Percentiles rank a stretch among this genome's conserved stretches.
phyloP scores from a whole-genome alignment of 192 early-diverging fungal genomes.

The Obelidium mucronatum region DNA sequence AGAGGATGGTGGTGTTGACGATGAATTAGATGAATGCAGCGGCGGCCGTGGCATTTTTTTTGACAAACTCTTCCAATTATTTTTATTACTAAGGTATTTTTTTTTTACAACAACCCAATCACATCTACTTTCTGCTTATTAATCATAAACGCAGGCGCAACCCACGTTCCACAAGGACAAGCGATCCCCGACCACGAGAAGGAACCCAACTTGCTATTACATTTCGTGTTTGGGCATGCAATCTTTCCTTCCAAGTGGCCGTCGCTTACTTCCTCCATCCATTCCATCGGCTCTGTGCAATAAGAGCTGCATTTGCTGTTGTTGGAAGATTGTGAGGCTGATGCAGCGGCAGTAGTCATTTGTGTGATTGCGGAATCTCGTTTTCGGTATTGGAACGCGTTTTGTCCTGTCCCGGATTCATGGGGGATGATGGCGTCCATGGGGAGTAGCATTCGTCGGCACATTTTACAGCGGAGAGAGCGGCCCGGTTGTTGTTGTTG shows the following conservation, averaged over 20 bases:
- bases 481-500: not conserved
- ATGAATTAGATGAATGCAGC: too few relatives aligned
- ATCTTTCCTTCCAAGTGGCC: constrained; percentile 29
- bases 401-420: constrained; percentile 19
- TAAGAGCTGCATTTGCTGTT: not conserved
- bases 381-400: constrained; percentile 32
- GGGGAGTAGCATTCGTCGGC: constrained; percentile 9
- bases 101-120: constrained; percentile 6
- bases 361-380: constrained; percentile 9
- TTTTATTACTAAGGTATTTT: too few relatives aligned
- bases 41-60: too few relatives aligned
- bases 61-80: too few relatives aligned
- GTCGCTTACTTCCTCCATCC: constrained; percentile 29
- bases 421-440: constrained; percentile 15
- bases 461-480: constrained; percentile 9
- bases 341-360: not conserved
- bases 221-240: constrained; percentile 14
- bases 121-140: constrained; percentile 33
- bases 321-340: not conserved
- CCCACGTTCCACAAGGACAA: constrained; percentile 33
- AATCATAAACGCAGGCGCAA: constrained; percentile 31
- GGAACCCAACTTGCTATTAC: constrained; percentile 22
- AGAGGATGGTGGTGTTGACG: too few relatives aligned
- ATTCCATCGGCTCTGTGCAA: constrained; percentile 34
- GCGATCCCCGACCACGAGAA: constrained; percentile 27